Base-by-base conservation (phyloP, 176 grass and related monocot species). In the Alloteropsis semialata region DNA sequence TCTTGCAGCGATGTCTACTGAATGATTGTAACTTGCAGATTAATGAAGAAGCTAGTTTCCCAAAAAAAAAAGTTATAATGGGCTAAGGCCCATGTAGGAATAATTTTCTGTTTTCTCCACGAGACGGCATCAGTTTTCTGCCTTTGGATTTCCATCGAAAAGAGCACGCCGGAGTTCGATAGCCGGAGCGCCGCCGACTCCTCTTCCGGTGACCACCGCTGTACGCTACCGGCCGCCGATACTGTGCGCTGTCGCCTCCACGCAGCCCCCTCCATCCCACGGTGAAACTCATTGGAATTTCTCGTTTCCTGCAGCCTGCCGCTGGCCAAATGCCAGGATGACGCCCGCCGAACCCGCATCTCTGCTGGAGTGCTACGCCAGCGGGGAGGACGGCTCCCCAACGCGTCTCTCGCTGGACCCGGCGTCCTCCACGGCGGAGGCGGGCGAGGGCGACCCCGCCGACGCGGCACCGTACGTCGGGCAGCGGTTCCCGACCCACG, bases 401-500 rank as follows among this genome's bases (percentile, higher is more conserved):
- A 75, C 44, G 21, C 72, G 78, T 30, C 78, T 86, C 63, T 88
- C 90, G 44, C 53, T 51, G 34, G 83, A 86, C 62, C 58, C 79
- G 56, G 80, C 27, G 5, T 11, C 58, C 9, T 29, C 58, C 58
- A 5, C 58, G 10, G 13, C 79, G 10, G 24, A 50, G 6, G 12
- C 61, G 46, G 66, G 38, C 11, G 74, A 58, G 1, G 88, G n/a
- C 12, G 81, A 86, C 59, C 49, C 46, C 25, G 72, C 46, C 25
- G 72, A 6, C 67, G 24, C n/a, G 22, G 42, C 43, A 38, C 94
- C 94, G 3, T 97, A 91, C 61, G 79, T 91, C 22, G 94, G 94
- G 32, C 88, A 86, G 77, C 76, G 75, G 61, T 97, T 97, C 65
- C 86, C 37, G 19, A 93, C 84, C 3, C 94, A 97, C 79, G 91